Conservation (phyloP, 1,284 basidiomycete genomes). For the Bondarzewia mesenterica region DNA sequence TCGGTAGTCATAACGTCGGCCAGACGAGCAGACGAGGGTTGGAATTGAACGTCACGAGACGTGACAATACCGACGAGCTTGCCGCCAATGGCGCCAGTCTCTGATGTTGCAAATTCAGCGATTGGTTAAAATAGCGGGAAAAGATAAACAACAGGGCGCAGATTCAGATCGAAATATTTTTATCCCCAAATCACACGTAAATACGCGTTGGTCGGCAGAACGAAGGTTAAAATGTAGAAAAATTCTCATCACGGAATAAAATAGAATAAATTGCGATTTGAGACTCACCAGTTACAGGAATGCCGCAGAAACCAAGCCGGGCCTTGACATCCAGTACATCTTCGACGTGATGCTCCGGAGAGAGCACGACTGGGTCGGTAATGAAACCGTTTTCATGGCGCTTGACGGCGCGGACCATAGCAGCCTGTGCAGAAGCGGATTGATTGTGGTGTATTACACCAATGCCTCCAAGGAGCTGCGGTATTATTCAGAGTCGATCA, state of each 20-base stretch:
- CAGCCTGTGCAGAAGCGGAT: conserved; percentile 80
- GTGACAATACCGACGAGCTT: conserved; percentile 97
- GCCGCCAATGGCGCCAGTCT: conserved; percentile 80
- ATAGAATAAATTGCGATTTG: neutral
- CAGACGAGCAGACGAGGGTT: conserved; percentile 58
- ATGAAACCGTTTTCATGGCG: conserved; percentile 99
- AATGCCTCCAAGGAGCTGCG: conserved; percentile 86
- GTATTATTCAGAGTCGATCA: conserved; percentile 11
- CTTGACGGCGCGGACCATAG: conserved; percentile 97
- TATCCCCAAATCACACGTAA: conserved; percentile 66
- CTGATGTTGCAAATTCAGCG: conserved; percentile 35
- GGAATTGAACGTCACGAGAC: conserved; percentile 94
- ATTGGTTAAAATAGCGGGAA: conserved; percentile 1
- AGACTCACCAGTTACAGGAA: conserved; percentile 89
- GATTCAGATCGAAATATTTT: conserved; percentile 19
- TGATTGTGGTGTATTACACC: conserved; percentile 99
- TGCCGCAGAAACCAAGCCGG: conserved; percentile 90
- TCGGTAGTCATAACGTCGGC: conserved; percentile 87
- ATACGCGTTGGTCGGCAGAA: conserved; percentile 77
- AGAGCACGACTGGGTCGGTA: conserved; percentile 85
- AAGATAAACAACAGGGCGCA: conserved; percentile 27
- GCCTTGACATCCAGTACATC: conserved; percentile 94
- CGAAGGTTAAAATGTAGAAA: conserved; percentile 65
- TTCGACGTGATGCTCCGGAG: conserved; percentile 72
- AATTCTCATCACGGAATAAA: conserved; percentile 4